Base-by-base conservation (phyloP, 495 filamentous ascomycete species). In the Penicillium cataractarum region DNA sequence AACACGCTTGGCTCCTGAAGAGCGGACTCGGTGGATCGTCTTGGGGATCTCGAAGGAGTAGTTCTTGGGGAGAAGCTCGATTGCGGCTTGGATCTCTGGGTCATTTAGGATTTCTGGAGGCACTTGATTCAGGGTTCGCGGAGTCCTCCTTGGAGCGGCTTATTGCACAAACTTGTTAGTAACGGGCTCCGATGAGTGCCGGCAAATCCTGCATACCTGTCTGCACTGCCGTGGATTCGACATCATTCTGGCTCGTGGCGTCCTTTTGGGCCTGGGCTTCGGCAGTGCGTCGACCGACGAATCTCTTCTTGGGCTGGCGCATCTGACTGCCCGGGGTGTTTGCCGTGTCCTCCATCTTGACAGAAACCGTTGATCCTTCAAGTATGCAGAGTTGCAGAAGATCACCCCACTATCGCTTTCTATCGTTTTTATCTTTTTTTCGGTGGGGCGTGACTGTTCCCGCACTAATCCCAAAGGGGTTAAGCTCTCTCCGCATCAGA, bases 21-120 rank as follows among this genome's bases (percentile, higher is more conserved):
- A 87, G 44, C 92, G 92, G 68, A 99, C 92, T 29, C 93, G 87
- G 75, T 97, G 92, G 71, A 99, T 95, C 3, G 95, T 98, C 75
- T 99, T 98, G 71, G 90, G 95, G 55, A 99, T 93, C 76, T 99
- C 95, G 72, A 99, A 99, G 46, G 90, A 92, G 82, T 98, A 99
- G 80, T 99, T 98, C 19, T 86, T 76, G 3, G 95, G 95, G 6
- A 99, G 87, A 21, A 97, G 85, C 4, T 86, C 80, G 50, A 98
- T 93, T 3, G 95, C 95, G 17, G 86, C 90, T 76, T 92, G 92
- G 65, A 99, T 90, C n/a, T 90, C 91, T 44, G 87, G 79, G 72
- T 98, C 92, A 59, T 95, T 79, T 24, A 95, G 81, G 63, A 99
- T 97, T 58, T 92, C 90, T 2, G 87, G 76, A 2, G 95, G 93